Base-by-base conservation (phyloP, 306 rosid genomes). In the Vachellia collinsii region DNA sequence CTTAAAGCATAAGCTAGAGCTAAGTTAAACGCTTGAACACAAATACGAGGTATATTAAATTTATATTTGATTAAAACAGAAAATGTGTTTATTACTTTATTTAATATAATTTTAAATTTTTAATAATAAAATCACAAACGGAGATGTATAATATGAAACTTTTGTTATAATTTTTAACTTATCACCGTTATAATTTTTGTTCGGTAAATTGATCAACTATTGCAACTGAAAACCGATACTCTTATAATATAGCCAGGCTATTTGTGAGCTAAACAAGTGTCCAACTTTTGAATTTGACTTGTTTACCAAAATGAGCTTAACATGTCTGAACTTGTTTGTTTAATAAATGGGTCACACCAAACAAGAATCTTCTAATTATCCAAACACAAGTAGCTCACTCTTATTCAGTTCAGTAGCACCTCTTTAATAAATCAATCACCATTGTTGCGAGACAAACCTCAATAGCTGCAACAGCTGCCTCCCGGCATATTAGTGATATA, bases 381-480 rank as follows among this genome's bases (percentile, higher is more conserved):
- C 43, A 8, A 19, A 54, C 72, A 38, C 48, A 38, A 39, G 13
- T 17, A 19, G 72, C 47, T 17, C 25, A 17, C 47, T 38, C 38
- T 65, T 16, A 37, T 66, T 17, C 12, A 7, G 25, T 66, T 66
- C 71, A 38, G 71, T 38, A 3, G 22, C 47, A 66, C 71, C 71
- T 14, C 71, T 41, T 66, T 72, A 59, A 11, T 19, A 78, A 64
- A n/a, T 51, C 43, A 44, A 61, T 63, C 74, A 79, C 66, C 12
- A 61, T 29, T 54, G 39, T 80, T 63, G 77, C 0, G 42, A 5
- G 67, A 90, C 90, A 85, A 84, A 94, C 97, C 99, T 91, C 97
- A 67, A 93, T 67, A 51, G 97, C 95, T 34, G 89, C 89, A 77
- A 91, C 59, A 79, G 91, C 99, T 61, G 97, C 95, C 88, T 93